Percentiles rank a stretch among this genome's conserved stretches.
phyloP scores from a whole-genome alignment of 768 basidiomycete species.

The Russula compacta region DNA sequence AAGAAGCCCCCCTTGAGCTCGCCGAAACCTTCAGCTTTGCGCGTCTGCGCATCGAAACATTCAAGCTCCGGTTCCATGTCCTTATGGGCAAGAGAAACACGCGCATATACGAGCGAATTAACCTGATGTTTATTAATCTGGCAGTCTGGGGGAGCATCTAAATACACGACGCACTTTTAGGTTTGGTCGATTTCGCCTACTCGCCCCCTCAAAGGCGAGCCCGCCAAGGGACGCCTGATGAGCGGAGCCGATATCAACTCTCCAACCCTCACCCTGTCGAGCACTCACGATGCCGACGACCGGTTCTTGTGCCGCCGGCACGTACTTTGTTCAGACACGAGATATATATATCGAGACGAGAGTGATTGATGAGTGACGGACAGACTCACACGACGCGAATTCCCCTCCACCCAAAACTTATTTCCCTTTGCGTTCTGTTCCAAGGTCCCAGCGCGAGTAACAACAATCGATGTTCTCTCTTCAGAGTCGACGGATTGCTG shows the following conservation, averaged over 20 bases:
- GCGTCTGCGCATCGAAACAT: constrained; percentile 90
- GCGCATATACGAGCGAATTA: constrained; percentile 83
- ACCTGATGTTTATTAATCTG: constrained; percentile 42
- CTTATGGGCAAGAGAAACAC: constrained; percentile 88
- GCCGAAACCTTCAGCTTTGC: constrained; percentile 88
- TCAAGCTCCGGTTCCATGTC: constrained; percentile 99
- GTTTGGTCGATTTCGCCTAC: constrained; percentile 89
- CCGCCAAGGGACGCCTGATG: constrained; percentile 80
- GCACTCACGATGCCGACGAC: constrained; percentile 79
- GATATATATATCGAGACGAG: background rate
- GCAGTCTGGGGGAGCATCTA: background rate
- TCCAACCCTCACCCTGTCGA: constrained; percentile 80
- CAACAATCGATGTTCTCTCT: constrained; percentile 30
- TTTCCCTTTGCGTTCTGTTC: constrained; percentile 62
- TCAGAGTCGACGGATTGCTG: constrained; percentile 38
- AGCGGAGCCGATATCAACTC: constrained; percentile 89
- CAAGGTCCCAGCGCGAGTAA: constrained; percentile 64
- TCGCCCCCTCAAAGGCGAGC: constrained; percentile 92
- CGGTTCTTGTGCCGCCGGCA: constrained; percentile 81
- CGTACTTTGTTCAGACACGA: constrained; percentile 49
- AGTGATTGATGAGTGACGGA: background rate
- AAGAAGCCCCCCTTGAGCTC: constrained; percentile 90
- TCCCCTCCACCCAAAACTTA: constrained; percentile 85
- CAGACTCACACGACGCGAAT: constrained; percentile 70
- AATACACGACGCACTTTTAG: constrained; percentile 52